Conservation (phyloP, 768 basidiomycete species). For the Mycena olivaceomarginata region DNA sequence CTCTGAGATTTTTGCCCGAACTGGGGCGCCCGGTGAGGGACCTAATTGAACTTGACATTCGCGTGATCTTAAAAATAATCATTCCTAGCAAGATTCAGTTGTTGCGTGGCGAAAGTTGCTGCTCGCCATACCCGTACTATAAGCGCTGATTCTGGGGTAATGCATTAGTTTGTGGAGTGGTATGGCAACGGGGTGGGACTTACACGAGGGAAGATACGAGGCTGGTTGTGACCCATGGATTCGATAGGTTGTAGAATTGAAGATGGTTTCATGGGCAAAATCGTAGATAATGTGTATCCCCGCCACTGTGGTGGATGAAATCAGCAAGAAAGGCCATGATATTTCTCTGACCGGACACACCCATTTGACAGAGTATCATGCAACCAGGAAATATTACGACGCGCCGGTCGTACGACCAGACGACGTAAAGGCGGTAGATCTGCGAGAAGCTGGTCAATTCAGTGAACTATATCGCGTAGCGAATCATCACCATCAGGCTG, state of each 20-base stretch:
- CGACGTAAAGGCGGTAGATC: constrained; percentile 20
- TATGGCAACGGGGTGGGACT: background rate
- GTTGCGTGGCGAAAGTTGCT: background rate
- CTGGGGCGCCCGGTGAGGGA: constrained; percentile 19
- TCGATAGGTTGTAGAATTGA: constrained; percentile 17
- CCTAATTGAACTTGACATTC: constrained; percentile 9
- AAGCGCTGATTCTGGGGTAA: constrained; percentile 18
- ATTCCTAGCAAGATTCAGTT: background rate
- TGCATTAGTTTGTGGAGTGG: background rate
- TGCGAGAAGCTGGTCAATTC: background rate
- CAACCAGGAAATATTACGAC: background rate
- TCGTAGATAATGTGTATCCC: constrained; percentile 9
- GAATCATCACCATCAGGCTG: constrained; percentile 1
- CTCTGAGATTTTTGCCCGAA: constrained; percentile 1
- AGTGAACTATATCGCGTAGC: too few relatives aligned
- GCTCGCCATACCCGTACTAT: constrained; percentile 19
- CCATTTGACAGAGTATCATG: background rate
- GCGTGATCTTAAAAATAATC: constrained; percentile 13
- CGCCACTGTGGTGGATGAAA: background rate
- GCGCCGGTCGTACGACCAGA: background rate
- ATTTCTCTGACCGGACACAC: background rate
- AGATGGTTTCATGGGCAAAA: constrained; percentile 20
- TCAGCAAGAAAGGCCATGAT: background rate
- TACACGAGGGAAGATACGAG: constrained; percentile 9
- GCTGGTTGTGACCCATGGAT: constrained; percentile 10